Base-by-base conservation (phyloP, 306 rosid genomes). In the Boehmeria nivea region DNA sequence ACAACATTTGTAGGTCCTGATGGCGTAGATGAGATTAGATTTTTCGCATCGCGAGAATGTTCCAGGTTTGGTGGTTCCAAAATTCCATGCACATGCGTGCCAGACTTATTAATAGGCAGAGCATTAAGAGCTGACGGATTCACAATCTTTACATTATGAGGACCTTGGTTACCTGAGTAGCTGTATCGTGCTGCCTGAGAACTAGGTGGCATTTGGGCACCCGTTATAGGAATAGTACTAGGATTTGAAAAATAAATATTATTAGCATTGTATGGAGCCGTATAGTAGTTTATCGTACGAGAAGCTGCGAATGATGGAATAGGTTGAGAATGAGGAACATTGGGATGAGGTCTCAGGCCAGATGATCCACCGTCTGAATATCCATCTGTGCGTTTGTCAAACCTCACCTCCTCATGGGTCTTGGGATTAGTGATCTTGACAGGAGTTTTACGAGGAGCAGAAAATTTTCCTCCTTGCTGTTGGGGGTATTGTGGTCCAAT, bases 401-500 rank as follows among this genome's bases (percentile, higher is more conserved):
- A 89, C 64, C 82, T 76, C 68, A 93, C 66, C 66, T 85, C 96
- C 71, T 93, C 88, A 55, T 76, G 95, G 1, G 99, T 93, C 28
- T 93, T 89, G 25, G 99, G 99, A 79, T 93, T 93, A 63, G 94
- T 93, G 53, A 93, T 93, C 79, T 84, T 93, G 16, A 88, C 95
- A 23, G 84, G 7, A 62, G 93, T 63, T 68, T 79, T 93, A 44
- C 96, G 96, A 49, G 66, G 89, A 46, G 63, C 79, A 0, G 74
- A 51, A 85, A 69, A 85, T 50, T 88, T 85, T 42, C 83, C 90
- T 46, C 84, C 99, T 56, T 81, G 95, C 64, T 79, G 95, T 58
- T 73, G 99, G 28, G 89, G 39, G 73, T 71, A 93, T 49, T 74
- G 96, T 3, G 83, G 67, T 25, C 54, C 37, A 24, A 73, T 66